These are phyloP conservation scores for Fusarium domesticum DNA, from an alignment of 2,329 filamentous ascomycete species.

Conservation along the genomic window DNA sequence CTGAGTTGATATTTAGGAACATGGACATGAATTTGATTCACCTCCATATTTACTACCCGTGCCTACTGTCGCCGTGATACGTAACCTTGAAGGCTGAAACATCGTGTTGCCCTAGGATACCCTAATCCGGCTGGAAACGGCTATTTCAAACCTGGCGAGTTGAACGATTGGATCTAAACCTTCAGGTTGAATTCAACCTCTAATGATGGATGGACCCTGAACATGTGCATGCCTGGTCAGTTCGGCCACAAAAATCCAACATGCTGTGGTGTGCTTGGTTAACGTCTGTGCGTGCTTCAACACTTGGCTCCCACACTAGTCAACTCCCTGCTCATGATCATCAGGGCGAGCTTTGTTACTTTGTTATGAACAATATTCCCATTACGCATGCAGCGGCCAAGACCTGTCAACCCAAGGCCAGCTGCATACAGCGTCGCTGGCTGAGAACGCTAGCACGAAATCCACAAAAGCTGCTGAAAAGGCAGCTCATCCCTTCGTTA, in stretches of 20 bases:
- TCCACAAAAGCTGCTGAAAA: conserved; percentile 3
- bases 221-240: background rate
- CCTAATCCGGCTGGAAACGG: background rate
- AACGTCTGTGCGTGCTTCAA: too few relatives aligned
- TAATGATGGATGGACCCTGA: conserved; percentile 22
- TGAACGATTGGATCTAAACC: background rate
- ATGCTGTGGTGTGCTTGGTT: too few relatives aligned
- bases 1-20: too few relatives aligned
- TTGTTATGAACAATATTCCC: background rate
- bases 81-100: background rate
- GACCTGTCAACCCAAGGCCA: background rate
- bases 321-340: conserved; percentile 4
- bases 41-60: too few relatives aligned
- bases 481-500: conserved; percentile 1
- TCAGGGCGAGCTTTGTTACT: background rate
- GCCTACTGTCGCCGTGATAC: too few relatives aligned
- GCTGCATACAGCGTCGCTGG: background rate
- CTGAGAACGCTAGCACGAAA: conserved; percentile 2
- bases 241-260: background rate
- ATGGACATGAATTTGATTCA: too few relatives aligned
- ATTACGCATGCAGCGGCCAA: background rate
- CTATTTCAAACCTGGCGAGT: conserved; percentile 1
- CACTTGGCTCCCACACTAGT: background rate
- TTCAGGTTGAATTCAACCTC: conserved; percentile 7
- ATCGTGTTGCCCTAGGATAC: background rate